Conservation (phyloP, 1,139 yeast species). For the Barnettozyma hawaiiensis region DNA sequence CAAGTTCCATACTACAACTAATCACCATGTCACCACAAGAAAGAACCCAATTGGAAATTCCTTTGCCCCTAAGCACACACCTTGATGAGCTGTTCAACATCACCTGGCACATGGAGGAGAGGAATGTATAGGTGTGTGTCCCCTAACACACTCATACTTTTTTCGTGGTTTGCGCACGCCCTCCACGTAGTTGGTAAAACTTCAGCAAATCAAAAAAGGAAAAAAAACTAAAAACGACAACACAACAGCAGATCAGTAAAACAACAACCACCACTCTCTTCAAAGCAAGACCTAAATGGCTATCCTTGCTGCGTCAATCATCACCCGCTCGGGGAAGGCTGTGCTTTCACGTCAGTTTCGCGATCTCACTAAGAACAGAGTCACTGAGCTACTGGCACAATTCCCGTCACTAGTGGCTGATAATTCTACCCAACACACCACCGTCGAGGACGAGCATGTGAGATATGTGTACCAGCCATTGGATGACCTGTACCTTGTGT, state of each 20-base stretch:
- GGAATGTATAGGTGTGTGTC: neutral
- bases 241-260: conserved; percentile 1
- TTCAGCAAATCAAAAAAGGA: neutral
- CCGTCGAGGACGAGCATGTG: conserved; percentile 88
- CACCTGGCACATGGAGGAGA: conserved; percentile 5
- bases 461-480: conserved; percentile 95
- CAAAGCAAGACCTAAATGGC: conserved; percentile 36
- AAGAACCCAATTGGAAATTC: neutral
- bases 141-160: neutral
- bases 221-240: too few species aligned
- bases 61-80: neutral
- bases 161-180: conserved; percentile 5
- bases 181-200: conserved; percentile 15
- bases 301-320: conserved; percentile 89
- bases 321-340: conserved; percentile 94
- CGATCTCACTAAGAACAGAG: conserved; percentile 79
- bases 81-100: neutral
- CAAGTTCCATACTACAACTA: conserved; percentile 7
- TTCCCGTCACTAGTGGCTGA: conserved; percentile 78
- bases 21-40: neutral
- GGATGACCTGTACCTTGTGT: conserved; percentile 87
- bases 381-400: conserved; percentile 78
- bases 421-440: conserved; percentile 78
- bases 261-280: too few species aligned
- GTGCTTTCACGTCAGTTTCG: conserved; percentile 89